Evolutionary conservation across 805 yeast genomes (phyloP).

Genomic region (Pichia gijzeniarum): DNA sequence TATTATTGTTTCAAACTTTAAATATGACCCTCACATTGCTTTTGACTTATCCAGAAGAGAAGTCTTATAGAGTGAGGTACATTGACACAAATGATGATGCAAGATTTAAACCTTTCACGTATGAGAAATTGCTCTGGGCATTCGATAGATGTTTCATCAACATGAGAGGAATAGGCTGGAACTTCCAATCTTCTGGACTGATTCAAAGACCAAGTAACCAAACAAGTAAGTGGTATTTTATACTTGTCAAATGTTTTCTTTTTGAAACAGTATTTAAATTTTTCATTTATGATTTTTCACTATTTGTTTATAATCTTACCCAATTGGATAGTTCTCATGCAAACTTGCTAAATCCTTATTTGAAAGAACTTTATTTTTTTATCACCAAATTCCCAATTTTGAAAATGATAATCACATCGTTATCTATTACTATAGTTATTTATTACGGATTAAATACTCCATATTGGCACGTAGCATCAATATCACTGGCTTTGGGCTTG

Average conservation of each 20-base stretch:
- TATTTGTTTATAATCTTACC: neutral
- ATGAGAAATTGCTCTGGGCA: conserved; percentile 9
- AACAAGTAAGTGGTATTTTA: conserved; percentile 8
- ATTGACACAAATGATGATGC: neutral
- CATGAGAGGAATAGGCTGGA: conserved; percentile 14
- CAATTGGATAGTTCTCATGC: neutral
- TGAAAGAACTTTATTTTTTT: neutral
- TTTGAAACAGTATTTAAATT: conserved; percentile 8
- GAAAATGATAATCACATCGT: neutral
- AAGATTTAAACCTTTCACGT: conserved; percentile 2
- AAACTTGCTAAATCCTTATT: neutral
- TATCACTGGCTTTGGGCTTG: conserved; percentile 5
- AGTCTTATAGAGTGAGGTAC: conserved; percentile 7
- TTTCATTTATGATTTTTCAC: conserved; percentile 8
- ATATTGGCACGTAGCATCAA: conserved; percentile 8
- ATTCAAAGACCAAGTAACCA: neutral
- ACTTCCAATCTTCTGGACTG: conserved; percentile 8
- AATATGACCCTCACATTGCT: conserved; percentile 6
- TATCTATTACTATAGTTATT: neutral
- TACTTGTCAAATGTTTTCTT: conserved; percentile 8
- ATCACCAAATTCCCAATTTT: neutral
- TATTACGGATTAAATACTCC: conserved; percentile 9
- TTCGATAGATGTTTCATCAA: conserved; percentile 9
- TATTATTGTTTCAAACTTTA: neutral
- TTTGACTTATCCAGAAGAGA: conserved; percentile 4